Base-by-base conservation (phyloP, 2,329 filamentous ascomycete genomes). In the Apiospora aurea region DNA sequence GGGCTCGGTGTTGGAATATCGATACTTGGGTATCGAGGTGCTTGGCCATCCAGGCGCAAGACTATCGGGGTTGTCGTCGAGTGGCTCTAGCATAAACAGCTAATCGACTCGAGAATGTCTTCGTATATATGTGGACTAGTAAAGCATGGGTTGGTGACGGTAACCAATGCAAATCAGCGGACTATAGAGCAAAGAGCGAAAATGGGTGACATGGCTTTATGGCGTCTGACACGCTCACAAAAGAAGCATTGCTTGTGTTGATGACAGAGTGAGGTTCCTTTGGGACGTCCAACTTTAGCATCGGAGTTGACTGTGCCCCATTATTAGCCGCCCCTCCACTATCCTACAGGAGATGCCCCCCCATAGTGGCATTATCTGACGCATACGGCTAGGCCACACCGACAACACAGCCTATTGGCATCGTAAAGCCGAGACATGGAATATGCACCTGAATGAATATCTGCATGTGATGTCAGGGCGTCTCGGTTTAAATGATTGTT, bases 271-370 rank as follows among this genome's bases (percentile, higher is more conserved):
- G 57, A 64, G 41, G 57, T 64, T 49, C 8, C 18, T 16, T 34
- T 61, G 29, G 29, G 67, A 51, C 14, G 67, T 57, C 49, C 47
- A 34, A 10, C 2, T 41, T 41, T 41, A 41, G 44, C 13, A 26
- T 43, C 21, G 44, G 43, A 41, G 68, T 49, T 47, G 47, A 43
- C 10, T 24, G 29, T 57, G 46, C 43, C 26, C 68, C 68, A 57
- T 51, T 69, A 34, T 69, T 69, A 69, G 68, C 68, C 68, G 68
- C 46, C 68, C 47, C 49, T 69, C 46, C 46, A 41, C 47, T 69
- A 53, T 41, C 16, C 24, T 49, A 47, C 47, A 49, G 44, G 43
- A 16, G 53, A 29, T 26, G 18, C 26, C 26, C 51, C 51, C 51
- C 13, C n/a, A 61, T 21, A 13, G 53, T 61, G 29, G 29, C 53